These are phyloP conservation scores for Lodderomyces parapsilosis DNA, from an alignment of 1,139 yeast species.

Conservation along the genomic window DNA sequence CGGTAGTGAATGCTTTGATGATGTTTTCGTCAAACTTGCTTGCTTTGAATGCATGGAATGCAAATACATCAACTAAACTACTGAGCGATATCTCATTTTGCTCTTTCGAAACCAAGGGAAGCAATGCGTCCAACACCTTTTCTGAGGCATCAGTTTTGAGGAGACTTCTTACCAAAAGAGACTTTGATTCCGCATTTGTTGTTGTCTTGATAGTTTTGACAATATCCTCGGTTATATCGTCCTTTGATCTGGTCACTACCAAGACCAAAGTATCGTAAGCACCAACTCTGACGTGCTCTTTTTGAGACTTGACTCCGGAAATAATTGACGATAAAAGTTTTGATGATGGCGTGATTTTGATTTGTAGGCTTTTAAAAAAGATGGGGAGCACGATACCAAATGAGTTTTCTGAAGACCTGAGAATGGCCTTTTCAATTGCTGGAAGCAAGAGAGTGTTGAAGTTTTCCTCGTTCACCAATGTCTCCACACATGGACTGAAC, in stretches of 20 bases:
- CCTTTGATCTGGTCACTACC: conserved; percentile 20
- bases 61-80: conserved; percentile 50
- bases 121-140: conserved; percentile 42
- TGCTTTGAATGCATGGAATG: conserved; percentile 26
- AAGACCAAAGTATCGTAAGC: conserved; percentile 44
- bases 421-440: conserved; percentile 67
- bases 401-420: conserved; percentile 79
- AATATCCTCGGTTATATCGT: conserved; percentile 46
- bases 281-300: conserved; percentile 57
- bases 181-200: conserved; percentile 69
- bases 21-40: conserved; percentile 15
- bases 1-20: conserved; percentile 25
- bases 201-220: conserved; percentile 58
- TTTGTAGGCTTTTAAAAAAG: conserved; percentile 29
- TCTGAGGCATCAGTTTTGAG: conserved; percentile 24
- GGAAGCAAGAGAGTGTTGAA: conserved; percentile 52
- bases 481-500: conserved; percentile 41
- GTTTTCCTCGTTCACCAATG: conserved; percentile 41
- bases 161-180: conserved; percentile 18
- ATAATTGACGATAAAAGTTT: conserved; percentile 62
- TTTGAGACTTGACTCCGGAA: conserved; percentile 69
- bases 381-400: conserved; percentile 53
- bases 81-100: conserved; percentile 66
- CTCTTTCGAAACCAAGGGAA: conserved; percentile 64
- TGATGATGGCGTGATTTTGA: conserved; percentile 25